Conservation (phyloP, 495 filamentous ascomycete species). For the Jackrogersella multiformis region DNA sequence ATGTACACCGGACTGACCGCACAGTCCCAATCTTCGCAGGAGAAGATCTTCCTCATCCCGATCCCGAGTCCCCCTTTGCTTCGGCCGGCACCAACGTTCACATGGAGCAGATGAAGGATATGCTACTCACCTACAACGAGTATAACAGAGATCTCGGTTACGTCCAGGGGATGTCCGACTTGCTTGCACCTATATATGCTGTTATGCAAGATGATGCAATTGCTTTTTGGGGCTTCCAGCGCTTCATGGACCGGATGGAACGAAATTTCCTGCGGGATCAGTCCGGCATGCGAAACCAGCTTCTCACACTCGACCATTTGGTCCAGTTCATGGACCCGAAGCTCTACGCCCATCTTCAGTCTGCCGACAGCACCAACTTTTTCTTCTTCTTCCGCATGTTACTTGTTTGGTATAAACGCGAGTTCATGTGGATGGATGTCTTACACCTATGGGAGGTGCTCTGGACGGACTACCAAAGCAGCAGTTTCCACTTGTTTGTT, state of each 20-base stretch:
- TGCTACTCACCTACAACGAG: constrained; percentile 98
- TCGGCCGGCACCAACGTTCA: constrained; percentile 94
- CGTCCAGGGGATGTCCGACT: constrained; percentile 98
- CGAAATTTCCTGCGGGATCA: constrained; percentile 97
- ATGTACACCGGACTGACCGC: constrained; percentile 96
- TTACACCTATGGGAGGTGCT: constrained; percentile 90
- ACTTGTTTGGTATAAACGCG: constrained; percentile 97
- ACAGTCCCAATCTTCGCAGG: constrained; percentile 92
- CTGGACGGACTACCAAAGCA: constrained; percentile 91
- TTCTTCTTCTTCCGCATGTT: constrained; percentile 99
- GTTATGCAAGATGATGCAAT: constrained; percentile 96
- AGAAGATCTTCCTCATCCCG: constrained; percentile 97
- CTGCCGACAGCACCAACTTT: constrained; percentile 94
- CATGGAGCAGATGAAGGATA: constrained; percentile 98
- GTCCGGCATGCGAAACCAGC: constrained; percentile 91
- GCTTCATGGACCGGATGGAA: constrained; percentile 97
- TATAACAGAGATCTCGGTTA: constrained; percentile 94
- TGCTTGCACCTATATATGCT: constrained; percentile 94
- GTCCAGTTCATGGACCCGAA: constrained; percentile 96
- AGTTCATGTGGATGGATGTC: constrained; percentile 89
- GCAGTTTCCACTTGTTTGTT: constrained; percentile 93
- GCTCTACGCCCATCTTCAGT: constrained; percentile 88
- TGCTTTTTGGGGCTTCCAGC: constrained; percentile 96
- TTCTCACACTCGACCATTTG: constrained; percentile 89
- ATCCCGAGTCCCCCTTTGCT: constrained; percentile 94